phyloP scores from a whole-genome alignment of 1,284 basidiomycete species.

The Takashimella tepidaria region DNA sequence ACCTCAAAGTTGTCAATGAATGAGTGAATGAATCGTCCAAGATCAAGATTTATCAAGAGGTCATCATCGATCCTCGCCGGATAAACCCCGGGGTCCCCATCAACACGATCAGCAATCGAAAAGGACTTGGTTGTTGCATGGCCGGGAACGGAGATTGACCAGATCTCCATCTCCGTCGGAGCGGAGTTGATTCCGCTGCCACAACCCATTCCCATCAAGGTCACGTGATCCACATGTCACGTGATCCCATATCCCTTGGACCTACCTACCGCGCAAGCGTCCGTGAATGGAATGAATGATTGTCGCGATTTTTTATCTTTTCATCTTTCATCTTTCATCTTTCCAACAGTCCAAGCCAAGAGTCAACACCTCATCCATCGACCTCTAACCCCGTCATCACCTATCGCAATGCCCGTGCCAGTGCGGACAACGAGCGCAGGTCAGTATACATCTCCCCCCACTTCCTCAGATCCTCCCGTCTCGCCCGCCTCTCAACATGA shows the following conservation, averaged over 20 bases:
- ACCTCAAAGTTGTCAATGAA: too few species aligned
- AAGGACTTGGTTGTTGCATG: too few species aligned
- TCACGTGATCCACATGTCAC: not conserved
- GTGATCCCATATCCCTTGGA: too few species aligned
- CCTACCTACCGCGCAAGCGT: not conserved
- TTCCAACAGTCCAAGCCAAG: not conserved
- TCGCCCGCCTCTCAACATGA: too few species aligned
- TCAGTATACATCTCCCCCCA: conserved; percentile 7
- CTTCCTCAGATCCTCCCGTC: too few species aligned
- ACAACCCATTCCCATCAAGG: not conserved
- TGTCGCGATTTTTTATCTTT: not conserved
- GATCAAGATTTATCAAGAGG: too few species aligned
- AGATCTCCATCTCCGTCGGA: not conserved
- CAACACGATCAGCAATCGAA: not conserved
- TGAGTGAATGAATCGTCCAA: too few species aligned
- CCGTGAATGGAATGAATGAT: too few species aligned
- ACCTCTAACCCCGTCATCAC: conserved; percentile 1
- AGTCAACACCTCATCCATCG: not conserved
- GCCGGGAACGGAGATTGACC: not conserved
- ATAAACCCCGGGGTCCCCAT: not conserved
- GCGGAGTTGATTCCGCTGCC: not conserved
- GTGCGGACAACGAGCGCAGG: conserved; percentile 40
- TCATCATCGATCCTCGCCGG: not conserved
- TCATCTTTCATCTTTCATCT: not conserved
- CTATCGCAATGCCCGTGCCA: conserved; percentile 35